phyloP scores from a whole-genome alignment of 164 flowering plant species.

The Dillenia suffruticosa region DNA sequence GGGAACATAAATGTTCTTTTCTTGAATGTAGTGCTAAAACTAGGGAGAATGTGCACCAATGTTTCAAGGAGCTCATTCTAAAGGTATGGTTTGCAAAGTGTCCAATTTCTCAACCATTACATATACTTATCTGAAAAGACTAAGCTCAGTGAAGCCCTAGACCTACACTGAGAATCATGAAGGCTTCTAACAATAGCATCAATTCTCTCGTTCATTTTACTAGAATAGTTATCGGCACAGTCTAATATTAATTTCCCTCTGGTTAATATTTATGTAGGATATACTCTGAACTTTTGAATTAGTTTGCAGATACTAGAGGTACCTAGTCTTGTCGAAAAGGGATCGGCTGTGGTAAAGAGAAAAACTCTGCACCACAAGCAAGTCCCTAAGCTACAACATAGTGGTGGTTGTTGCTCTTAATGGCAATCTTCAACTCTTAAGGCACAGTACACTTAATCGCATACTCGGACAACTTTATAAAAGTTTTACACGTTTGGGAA shows the following conservation, averaged over 20 bases:
- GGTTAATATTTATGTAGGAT: too few species aligned
- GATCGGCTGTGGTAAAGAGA: constrained; percentile 57
- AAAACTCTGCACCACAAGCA: constrained; percentile 52
- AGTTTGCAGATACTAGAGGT: constrained; percentile 62
- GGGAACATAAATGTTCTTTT: constrained; percentile 56
- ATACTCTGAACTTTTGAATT: background rate
- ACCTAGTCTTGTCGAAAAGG: constrained; percentile 70
- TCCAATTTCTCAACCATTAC: background rate
- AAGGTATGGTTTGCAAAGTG: constrained; percentile 41
- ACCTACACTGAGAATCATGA: too few species aligned
- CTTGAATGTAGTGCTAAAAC: constrained; percentile 91
- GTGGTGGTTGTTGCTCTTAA: constrained; percentile 56
- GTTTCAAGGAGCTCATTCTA: constrained; percentile 66
- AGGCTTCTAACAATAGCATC: too few species aligned
- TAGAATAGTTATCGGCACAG: background rate
- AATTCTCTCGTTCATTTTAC: too few species aligned
- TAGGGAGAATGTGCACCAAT: constrained; percentile 59
- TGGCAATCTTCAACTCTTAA: too few species aligned
- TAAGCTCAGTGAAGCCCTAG: too few species aligned
- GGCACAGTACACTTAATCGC: too few species aligned
- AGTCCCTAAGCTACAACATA: constrained; percentile 17
- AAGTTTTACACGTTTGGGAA: too few species aligned
- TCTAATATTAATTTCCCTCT: background rate
- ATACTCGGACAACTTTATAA: too few species aligned
- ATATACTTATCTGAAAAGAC: too few species aligned